Evolutionary conservation across 2,329 filamentous ascomycete species (phyloP), one percentile per base, ranked within the genome.

Genomic region (Tolypocladium album): DNA sequence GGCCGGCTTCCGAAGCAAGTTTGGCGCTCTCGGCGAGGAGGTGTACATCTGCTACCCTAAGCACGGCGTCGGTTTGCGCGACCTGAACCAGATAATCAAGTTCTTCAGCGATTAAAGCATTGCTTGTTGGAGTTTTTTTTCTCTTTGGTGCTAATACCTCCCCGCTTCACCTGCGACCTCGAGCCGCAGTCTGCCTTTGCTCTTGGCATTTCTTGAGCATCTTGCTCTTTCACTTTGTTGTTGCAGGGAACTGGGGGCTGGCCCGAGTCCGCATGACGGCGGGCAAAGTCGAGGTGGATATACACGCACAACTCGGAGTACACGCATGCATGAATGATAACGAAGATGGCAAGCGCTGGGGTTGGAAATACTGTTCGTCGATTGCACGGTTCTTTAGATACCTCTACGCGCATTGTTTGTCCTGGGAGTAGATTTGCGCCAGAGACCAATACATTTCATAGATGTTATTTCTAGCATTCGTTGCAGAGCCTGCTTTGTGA

Each of bases 21-120:
- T 97, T 72, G 92, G 92, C 58, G 89, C 89, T 5, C 78, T 85
- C 61, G 90, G 92, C 62, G 92, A 96, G 69, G 86, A 89, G 56
- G 86, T 93, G 36, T 97, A 90, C 74, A 91, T 97, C 65, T 92
- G 90, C 70, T 97, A 96, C 74, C 92, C 92, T 47, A 87, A 88
- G 61, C 87, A 92, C 69, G 92, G 92, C 9, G 80, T 97, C 36
- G 91, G 91, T 1, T 85, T 92, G 55, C 84, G 87, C 63, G 92
- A 92, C 52, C 85, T 92, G 63, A 85, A 89, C 71, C 90, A 92
- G n/a, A 85, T 97, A 66, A 81, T 96, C 76, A 89, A 88, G 71
- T 96, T 96, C 78, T 94, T 96, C 72, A 89, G 93, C 74, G 90
- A 90, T 64, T 84, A 31, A 27, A 17, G 24, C 40, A n/a, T 43